Evolutionary conservation across 805 yeast species (phyloP).

Genomic region (Wickerhamiella occidentalis): DNA sequence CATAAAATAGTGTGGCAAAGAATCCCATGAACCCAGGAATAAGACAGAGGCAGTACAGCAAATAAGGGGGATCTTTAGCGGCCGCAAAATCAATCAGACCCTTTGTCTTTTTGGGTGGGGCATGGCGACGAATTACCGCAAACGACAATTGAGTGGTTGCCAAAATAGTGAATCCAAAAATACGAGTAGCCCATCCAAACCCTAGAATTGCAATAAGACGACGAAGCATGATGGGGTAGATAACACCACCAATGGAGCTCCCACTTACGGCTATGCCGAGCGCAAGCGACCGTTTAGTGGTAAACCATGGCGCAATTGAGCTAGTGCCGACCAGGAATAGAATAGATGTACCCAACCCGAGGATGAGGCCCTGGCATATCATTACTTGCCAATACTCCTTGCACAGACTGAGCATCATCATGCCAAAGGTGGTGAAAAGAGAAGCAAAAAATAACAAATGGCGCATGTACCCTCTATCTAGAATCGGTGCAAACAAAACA

Average conservation of each 20-base stretch:
- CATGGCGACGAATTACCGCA: slow-evolving; percentile 21
- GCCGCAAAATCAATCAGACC: slow-evolving; percentile 19
- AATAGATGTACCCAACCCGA: slow-evolving; percentile 35
- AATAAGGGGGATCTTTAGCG: slow-evolving; percentile 23
- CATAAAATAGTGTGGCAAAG: slow-evolving; percentile 27
- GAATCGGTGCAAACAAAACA: slow-evolving; percentile 24
- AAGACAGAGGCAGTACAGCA: slow-evolving; percentile 21
- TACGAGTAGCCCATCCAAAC: slow-evolving; percentile 43
- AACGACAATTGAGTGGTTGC: slow-evolving; percentile 21
- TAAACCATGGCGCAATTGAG: slow-evolving; percentile 37
- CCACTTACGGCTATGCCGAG: slow-evolving; percentile 38
- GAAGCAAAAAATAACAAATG: slow-evolving; percentile 21
- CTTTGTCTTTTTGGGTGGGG: slow-evolving; percentile 24
- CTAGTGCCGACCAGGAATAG: slow-evolving; percentile 36
- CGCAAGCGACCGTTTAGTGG: slow-evolving; percentile 34
- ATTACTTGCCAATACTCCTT: slow-evolving; percentile 38
- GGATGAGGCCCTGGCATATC: slow-evolving; percentile 39
- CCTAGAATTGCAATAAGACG: slow-evolving; percentile 34
- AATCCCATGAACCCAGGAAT: slow-evolving; percentile 25
- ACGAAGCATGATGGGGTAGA: slow-evolving; percentile 39
- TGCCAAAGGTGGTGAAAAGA: slow-evolving; percentile 20
- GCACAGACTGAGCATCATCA: slow-evolving; percentile 28
- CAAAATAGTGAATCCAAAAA: slow-evolving; percentile 35
- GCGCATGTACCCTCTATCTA: slow-evolving; percentile 25
- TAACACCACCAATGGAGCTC: slow-evolving; percentile 40